These are phyloP conservation scores for Colletotrichum sp. DNA, from an alignment of 2,329 filamentous ascomycete genomes.

Conservation along the genomic window DNA sequence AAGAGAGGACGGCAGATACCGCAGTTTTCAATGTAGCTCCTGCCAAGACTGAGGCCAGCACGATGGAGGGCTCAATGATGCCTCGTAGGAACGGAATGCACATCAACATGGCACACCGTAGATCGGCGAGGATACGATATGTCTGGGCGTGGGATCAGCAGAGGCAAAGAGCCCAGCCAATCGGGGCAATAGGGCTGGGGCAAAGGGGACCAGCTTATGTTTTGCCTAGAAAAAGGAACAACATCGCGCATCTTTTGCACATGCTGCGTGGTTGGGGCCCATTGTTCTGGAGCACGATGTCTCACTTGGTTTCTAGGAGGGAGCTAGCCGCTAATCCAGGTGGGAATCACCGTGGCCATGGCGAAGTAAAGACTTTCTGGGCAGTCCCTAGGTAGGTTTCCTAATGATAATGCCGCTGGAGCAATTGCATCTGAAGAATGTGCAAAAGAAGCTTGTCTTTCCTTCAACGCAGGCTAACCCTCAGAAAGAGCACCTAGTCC, in stretches of 20 bases:
- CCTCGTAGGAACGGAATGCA: background rate
- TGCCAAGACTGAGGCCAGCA: background rate
- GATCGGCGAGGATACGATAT: background rate
- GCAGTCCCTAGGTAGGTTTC: background rate
- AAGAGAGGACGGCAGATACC: background rate
- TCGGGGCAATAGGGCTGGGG: background rate
- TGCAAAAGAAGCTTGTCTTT: background rate
- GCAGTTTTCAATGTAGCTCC: background rate
- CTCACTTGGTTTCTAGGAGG: background rate
- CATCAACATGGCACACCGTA: background rate
- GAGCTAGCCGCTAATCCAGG: background rate
- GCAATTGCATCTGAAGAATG: background rate
- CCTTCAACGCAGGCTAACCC: background rate
- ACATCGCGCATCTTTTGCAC: background rate
- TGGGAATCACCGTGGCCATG: background rate
- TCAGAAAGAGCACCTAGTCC: background rate
- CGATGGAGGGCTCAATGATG: accelerated
- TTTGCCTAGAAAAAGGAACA: background rate
- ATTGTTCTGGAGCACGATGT: background rate
- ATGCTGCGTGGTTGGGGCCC: background rate
- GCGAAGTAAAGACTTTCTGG: background rate
- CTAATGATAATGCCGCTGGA: background rate
- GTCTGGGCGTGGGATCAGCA: background rate
- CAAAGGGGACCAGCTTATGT: background rate
- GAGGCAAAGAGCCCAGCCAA: background rate